phyloP scores from a whole-genome alignment of 441 rosid genomes.

The Populus hybrid region DNA sequence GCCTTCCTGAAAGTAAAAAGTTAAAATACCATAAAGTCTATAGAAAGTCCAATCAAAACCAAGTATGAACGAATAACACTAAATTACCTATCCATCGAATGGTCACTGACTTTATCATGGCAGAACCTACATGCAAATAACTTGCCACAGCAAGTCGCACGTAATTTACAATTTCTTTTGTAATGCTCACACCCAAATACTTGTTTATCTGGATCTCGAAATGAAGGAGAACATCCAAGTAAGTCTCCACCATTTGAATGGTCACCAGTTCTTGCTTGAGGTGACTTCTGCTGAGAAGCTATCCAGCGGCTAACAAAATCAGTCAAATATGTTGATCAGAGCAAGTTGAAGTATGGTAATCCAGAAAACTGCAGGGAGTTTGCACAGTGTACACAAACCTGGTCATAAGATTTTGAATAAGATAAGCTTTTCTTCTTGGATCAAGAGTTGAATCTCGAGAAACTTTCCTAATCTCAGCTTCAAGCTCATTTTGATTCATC shows the following conservation, averaged over 20 bases:
- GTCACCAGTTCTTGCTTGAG: slow-evolving; percentile 45
- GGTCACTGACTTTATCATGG: slow-evolving; percentile 94
- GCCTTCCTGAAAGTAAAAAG: slow-evolving; percentile 61
- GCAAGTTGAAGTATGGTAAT: neutral
- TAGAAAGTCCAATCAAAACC: slow-evolving; percentile 17
- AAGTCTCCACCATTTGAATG: slow-evolving; percentile 48
- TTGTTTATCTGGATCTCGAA: slow-evolving; percentile 58
- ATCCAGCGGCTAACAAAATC: slow-evolving; percentile 72
- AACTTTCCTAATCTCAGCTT: slow-evolving; percentile 75
- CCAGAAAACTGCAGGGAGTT: neutral
- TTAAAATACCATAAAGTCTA: slow-evolving; percentile 15
- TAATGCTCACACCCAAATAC: slow-evolving; percentile 91
- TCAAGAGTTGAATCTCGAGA: slow-evolving; percentile 75
- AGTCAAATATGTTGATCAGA: slow-evolving; percentile 13
- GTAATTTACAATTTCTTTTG: slow-evolving; percentile 88
- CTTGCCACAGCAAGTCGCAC: slow-evolving; percentile 87
- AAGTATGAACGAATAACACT: slow-evolving; percentile 9
- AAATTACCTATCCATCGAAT: slow-evolving; percentile 87
- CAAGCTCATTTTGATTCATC: slow-evolving; percentile 91
- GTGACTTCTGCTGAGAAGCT: slow-evolving; percentile 69
- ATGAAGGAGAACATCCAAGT: slow-evolving; percentile 64
- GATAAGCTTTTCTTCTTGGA: slow-evolving; percentile 79
- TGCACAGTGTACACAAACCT: slow-evolving; percentile 36
- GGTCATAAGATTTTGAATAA: slow-evolving; percentile 76
- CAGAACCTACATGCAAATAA: slow-evolving; percentile 84